Percentiles rank a stretch among this genome's conserved stretches.
These are phyloP conservation scores for Sporothrix phasma DNA, from an alignment of 2,329 filamentous ascomycete species.

Conservation along the genomic window DNA sequence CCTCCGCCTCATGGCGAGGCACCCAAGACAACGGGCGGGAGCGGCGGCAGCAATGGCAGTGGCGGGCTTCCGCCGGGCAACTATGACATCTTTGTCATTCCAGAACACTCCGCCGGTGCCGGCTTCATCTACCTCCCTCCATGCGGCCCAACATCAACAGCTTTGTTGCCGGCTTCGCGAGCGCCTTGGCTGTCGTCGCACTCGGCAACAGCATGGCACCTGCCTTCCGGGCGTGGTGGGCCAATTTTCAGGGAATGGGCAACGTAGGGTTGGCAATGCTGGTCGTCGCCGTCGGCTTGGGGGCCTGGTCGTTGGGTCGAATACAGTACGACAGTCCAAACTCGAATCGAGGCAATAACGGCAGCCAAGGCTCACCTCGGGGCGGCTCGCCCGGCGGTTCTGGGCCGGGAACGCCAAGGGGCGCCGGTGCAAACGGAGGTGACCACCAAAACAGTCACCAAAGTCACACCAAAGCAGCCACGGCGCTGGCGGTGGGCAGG, in stretches of 20 bases:
- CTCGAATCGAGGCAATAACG: background rate
- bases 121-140: constrained; percentile 91
- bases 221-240: constrained; percentile 63
- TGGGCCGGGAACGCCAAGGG: constrained; percentile 15
- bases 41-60: constrained; percentile 21
- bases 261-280: constrained; percentile 64
- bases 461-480: background rate
- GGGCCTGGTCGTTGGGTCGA: constrained; percentile 67
- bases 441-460: background rate
- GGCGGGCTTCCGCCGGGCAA: constrained; percentile 65
- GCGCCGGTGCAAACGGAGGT: constrained; percentile 15
- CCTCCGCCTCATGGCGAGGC: constrained; percentile 78
- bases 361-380: constrained; percentile 10
- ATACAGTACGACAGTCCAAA: constrained; percentile 41
- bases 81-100: constrained; percentile 96
- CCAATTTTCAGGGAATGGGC: constrained; percentile 58
- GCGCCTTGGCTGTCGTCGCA: constrained; percentile 61
- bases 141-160: constrained; percentile 78
- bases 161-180: constrained; percentile 78
- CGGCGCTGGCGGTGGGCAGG: constrained; percentile 15
- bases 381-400: constrained; percentile 18
- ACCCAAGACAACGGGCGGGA: constrained; percentile 51
- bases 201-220: constrained; percentile 67
- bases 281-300: constrained; percentile 61
- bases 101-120: constrained; percentile 76